Evolutionary conservation across 805 yeast species (phyloP), one percentile per base, ranked within the genome.

Genomic region (Komagataella pastoris): DNA sequence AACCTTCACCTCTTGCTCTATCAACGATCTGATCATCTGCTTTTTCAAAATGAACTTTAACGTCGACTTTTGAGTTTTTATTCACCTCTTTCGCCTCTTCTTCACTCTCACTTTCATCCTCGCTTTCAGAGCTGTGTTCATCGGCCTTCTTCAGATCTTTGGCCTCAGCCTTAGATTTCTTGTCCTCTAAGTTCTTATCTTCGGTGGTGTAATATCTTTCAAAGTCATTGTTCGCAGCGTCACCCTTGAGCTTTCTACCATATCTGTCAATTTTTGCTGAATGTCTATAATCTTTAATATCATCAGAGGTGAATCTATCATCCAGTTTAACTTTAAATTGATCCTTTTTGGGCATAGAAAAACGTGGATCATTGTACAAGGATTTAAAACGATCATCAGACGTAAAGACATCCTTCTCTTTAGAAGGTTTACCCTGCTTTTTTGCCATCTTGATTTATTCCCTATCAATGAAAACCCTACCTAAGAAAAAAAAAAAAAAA

Each of bases 311-410:
- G 67, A 93, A 93, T 66, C 99, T 80, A 53, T 80, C 84, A 67
- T 93, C 99, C 21, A 93, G 74, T 58, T 85, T 80, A 44, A 88
- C 85, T 63, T 84, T 85, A 54, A 81, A 68, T 52, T 83, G 80
- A 58, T 80, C 81, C 63, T 74, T 75, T 60, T 75, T 83, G 2
- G 96, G 90, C 23, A 80, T 68, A 54, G 79, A 83, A 70, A 91
- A 93, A 56, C 96, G 75, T 3, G 98, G 98, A 66, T 93, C 99
- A 56, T 76, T 79, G 59, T 84, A 88, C 6, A 91, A 84, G 7
- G 81, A 72, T 7, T 85, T 68, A 65, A 91, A 91, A 63, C 98
- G 79, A 21, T 83, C 76, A 68, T 93, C 98, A 3, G 66, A 60
- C 2, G 82, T 75, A 5, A 74, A 68, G 5, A 74, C 69, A 50